Percentiles rank a stretch among this genome's conserved stretches.
Conservation (phyloP, 768 basidiomycete genomes). For the Tulasnella sp. region DNA sequence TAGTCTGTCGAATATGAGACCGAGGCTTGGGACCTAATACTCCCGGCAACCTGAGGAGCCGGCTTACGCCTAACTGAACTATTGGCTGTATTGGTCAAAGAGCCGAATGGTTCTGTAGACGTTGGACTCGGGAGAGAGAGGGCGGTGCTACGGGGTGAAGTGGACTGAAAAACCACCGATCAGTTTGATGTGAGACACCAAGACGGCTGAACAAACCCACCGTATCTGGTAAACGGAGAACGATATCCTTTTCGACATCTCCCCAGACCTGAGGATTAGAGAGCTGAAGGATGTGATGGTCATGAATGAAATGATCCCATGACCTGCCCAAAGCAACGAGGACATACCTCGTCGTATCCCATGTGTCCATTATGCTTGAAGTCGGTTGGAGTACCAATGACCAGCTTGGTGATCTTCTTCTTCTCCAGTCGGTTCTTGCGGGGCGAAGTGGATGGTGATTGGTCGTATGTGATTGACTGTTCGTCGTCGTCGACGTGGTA, state of each 20-base stretch:
- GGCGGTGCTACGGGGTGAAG: background rate
- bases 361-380: constrained; percentile 20
- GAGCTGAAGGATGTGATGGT: background rate
- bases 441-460: background rate
- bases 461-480: background rate
- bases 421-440: constrained; percentile 9
- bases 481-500: constrained; percentile 16
- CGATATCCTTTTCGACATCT: constrained; percentile 8
- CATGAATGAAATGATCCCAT: background rate
- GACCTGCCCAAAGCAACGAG: background rate
- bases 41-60: background rate
- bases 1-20: too few relatives aligned
- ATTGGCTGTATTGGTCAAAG: too few relatives aligned
- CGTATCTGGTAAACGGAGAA: background rate
- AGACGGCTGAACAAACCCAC: background rate
- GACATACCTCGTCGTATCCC: constrained; percentile 18
- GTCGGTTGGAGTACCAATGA: constrained; percentile 18
- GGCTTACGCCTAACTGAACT: too few relatives aligned
- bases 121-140: too few relatives aligned
- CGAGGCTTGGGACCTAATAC: background rate
- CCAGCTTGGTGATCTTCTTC: constrained; percentile 17
- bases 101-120: too few relatives aligned
- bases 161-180: background rate
- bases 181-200: background rate
- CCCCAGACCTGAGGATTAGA: constrained; percentile 3